phyloP scores from a whole-genome alignment of 2,329 filamentous ascomycete species.

The Talaromyces sp. region DNA sequence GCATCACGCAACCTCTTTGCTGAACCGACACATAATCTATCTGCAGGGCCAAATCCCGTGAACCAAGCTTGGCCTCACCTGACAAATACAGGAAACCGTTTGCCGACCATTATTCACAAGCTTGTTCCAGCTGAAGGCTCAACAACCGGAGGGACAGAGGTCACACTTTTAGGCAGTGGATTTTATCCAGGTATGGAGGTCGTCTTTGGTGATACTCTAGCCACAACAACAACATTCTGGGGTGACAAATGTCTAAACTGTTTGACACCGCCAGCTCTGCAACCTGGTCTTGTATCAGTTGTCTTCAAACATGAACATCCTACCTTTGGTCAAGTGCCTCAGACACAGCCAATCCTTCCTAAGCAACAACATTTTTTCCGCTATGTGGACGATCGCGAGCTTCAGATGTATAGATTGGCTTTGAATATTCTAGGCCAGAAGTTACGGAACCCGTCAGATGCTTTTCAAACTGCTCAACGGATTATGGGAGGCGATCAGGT shows the following conservation, averaged over 20 bases:
- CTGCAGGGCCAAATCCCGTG: slow-evolving; percentile 41
- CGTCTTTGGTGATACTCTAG: slow-evolving; percentile 69
- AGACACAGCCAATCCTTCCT: slow-evolving; percentile 39
- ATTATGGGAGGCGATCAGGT: slow-evolving; percentile 43
- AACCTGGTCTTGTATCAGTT: slow-evolving; percentile 65
- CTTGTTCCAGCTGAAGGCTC: slow-evolving; percentile 79
- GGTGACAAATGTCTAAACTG: slow-evolving; percentile 75
- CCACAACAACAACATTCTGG: slow-evolving; percentile 74
- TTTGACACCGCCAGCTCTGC: slow-evolving; percentile 64
- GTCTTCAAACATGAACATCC: slow-evolving; percentile 57
- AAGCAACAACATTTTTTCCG: slow-evolving; percentile 58
- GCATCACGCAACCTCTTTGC: slow-evolving; percentile 39
- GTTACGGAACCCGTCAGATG: slow-evolving; percentile 43
- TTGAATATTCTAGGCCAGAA: slow-evolving; percentile 45
- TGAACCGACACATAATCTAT: slow-evolving; percentile 27
- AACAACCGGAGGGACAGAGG: slow-evolving; percentile 76
- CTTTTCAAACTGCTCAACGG: slow-evolving; percentile 45
- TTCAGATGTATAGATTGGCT: slow-evolving; percentile 44
- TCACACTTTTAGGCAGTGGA: slow-evolving; percentile 73
- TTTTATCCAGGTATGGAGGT: slow-evolving; percentile 78
- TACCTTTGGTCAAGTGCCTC: slow-evolving; percentile 44
- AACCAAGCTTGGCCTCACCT: slow-evolving; percentile 52
- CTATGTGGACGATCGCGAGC: slow-evolving; percentile 54
- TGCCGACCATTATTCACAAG: slow-evolving; percentile 66
- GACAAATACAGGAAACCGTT: slow-evolving; percentile 47